Evolutionary conservation across 495 filamentous ascomycete genomes (phyloP), one percentile per base, ranked within the genome.

Genomic region (Penicillium coprophilum): DNA sequence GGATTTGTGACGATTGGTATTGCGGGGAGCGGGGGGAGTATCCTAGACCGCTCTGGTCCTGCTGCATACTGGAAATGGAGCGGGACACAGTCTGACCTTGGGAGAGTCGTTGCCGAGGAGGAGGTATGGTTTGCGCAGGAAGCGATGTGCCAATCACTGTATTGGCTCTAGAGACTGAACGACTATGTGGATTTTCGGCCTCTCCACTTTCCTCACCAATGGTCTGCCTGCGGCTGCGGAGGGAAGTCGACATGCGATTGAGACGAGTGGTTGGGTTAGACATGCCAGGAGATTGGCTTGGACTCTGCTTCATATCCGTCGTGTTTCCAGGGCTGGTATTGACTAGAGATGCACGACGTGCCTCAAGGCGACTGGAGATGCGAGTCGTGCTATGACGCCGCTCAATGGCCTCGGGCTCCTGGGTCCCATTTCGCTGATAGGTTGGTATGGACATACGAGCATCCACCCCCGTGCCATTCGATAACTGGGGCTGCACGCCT

Each of bases 301-400:
- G 46, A 21, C 52, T 54, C 41, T 54, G 52, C 49, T 69, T 69
- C 20, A 57, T 24, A 9, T 75, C 72, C 9, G 48, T 38, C 31
- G 54, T 28, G 27, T 53, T 49, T 10, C 55, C 56, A 10, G 62
- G 30, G 30, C 72, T 77, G 12, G 75, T 59, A 47, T 77, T 77
- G 17, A 87, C 73, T 46, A 88, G 66, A 44, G 83, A 90, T 46
- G 77, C 77, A 49, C 91, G 80, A 59, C 86, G 85, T 46, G 88
- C 86, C 67, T 93, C 90, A 31, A 89, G 77, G 17, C 88, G 85
- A 60, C 85, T 86, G 40, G 85, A 73, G 9, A 87, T 80, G 59
- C 90, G 82, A 11, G 79, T 82, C 61, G 82, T 87, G 76, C 76
- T 66, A 67, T 77, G 51, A 71, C 63, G 67, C 34, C 66, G 65